phyloP scores from a whole-genome alignment of 2,329 filamentous ascomycete species.

The Albophoma yamanashiensis region DNA sequence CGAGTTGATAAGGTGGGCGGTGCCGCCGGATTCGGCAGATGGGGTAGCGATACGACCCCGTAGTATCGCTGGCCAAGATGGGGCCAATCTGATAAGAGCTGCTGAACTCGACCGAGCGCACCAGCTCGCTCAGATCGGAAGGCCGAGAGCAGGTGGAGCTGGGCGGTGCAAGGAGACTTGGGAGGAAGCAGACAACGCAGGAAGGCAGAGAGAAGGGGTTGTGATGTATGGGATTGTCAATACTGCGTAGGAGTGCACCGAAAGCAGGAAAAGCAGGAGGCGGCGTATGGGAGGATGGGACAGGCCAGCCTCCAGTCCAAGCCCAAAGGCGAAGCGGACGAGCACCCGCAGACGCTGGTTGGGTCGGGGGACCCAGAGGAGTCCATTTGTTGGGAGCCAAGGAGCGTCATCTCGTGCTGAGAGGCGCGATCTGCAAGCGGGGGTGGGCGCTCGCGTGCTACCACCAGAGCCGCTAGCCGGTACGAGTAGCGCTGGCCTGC shows the following conservation, averaged over 20 bases:
- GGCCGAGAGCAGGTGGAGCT: background rate
- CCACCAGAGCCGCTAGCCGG: background rate
- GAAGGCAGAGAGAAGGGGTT: background rate
- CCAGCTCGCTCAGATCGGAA: background rate
- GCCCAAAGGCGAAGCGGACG: background rate
- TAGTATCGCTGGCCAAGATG: background rate
- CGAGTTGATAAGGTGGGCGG: background rate
- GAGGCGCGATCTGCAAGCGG: background rate
- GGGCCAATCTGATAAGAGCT: background rate
- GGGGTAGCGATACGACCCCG: background rate
- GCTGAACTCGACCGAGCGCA: background rate
- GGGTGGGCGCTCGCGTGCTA: background rate
- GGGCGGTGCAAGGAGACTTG: background rate
- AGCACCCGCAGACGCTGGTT: background rate
- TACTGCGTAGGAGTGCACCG: background rate
- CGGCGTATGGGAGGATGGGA: background rate
- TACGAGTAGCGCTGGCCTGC: background rate
- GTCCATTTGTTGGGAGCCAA: background rate
- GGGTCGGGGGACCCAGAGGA: background rate
- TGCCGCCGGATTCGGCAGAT: background rate
- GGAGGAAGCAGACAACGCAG: background rate
- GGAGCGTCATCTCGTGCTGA: background rate
- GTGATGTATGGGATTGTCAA: background rate
- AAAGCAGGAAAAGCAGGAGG: background rate
- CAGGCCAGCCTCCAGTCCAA: background rate